Evolutionary conservation across 2,329 filamentous ascomycete genomes (phyloP).

Genomic region (Alternaria conjuncta): DNA sequence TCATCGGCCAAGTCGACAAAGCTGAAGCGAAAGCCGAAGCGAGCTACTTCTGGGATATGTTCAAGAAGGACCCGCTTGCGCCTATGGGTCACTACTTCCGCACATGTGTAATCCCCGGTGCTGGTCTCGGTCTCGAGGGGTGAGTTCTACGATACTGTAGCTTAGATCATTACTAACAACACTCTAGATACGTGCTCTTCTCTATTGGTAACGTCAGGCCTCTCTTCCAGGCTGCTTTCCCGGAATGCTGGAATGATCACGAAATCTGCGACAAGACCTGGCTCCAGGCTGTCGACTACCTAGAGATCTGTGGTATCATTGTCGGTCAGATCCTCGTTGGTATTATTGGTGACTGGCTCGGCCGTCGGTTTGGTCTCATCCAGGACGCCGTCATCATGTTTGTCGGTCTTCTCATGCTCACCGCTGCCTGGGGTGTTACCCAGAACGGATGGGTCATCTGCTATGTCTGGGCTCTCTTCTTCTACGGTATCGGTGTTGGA

Average conservation of each 20-base stretch:
- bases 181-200: constrained; percentile 82
- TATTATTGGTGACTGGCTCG: constrained; percentile 79
- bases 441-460: constrained; percentile 96
- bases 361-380: constrained; percentile 92
- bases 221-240: constrained; percentile 78
- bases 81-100: constrained; percentile 86
- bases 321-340: constrained; percentile 86
- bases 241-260: constrained; percentile 73
- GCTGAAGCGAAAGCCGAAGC: constrained; percentile 74
- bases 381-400: constrained; percentile 97
- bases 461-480: constrained; percentile 93
- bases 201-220: constrained; percentile 93
- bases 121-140: constrained; percentile 88
- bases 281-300: constrained; percentile 84
- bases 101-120: constrained; percentile 90
- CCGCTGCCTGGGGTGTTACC: constrained; percentile 84
- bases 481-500: constrained; percentile 77
- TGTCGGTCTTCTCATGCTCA: constrained; percentile 87
- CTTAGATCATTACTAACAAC: constrained; percentile 2
- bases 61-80: constrained; percentile 83
- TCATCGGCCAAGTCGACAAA: constrained; percentile 76
- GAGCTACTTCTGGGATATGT: constrained; percentile 72
- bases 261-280: constrained; percentile 77
- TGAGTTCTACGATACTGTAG: constrained; percentile 7
- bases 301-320: constrained; percentile 95